phyloP scores from a whole-genome alignment of 768 basidiomycete species.

The Amanita brunnescens region DNA sequence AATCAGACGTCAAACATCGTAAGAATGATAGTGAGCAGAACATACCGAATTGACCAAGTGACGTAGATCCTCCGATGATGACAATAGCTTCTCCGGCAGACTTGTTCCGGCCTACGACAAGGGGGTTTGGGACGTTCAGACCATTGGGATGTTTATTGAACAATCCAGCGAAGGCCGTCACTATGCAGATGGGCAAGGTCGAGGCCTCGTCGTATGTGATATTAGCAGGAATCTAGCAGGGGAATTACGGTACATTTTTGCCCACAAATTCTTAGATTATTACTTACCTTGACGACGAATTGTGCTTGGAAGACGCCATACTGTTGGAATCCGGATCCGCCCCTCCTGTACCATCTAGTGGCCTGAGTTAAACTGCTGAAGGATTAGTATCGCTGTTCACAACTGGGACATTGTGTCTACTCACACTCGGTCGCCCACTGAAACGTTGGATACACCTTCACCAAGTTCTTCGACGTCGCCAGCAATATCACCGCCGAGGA shows the following conservation, averaged over 20 bases:
- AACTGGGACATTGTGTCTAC: background rate
- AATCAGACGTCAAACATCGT: constrained; percentile 22
- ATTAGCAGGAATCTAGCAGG: constrained; percentile 27
- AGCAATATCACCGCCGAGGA: constrained; percentile 30
- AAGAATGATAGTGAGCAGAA: constrained; percentile 10
- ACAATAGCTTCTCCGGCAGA: constrained; percentile 9
- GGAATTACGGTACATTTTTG: too few species aligned
- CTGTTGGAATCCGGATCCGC: constrained; percentile 29
- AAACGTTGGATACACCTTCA: constrained; percentile 23
- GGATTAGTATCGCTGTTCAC: background rate
- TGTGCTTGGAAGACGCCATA: constrained; percentile 19
- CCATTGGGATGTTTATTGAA: constrained; percentile 10
- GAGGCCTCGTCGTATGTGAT: constrained; percentile 35
- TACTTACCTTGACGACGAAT: constrained; percentile 24
- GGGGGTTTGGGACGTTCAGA: constrained; percentile 10
- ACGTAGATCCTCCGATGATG: constrained; percentile 21
- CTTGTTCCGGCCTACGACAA: background rate
- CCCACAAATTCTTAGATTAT: background rate
- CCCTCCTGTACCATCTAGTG: constrained; percentile 19
- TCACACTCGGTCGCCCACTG: constrained; percentile 27
- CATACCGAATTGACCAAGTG: constrained; percentile 19
- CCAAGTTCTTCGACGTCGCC: constrained; percentile 32
- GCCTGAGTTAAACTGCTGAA: constrained; percentile 23
- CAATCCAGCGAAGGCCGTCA: background rate
- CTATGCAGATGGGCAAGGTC: constrained; percentile 28